Conservation (phyloP, 1,284 basidiomycete genomes). For the Microbotryomycetes sp. region DNA sequence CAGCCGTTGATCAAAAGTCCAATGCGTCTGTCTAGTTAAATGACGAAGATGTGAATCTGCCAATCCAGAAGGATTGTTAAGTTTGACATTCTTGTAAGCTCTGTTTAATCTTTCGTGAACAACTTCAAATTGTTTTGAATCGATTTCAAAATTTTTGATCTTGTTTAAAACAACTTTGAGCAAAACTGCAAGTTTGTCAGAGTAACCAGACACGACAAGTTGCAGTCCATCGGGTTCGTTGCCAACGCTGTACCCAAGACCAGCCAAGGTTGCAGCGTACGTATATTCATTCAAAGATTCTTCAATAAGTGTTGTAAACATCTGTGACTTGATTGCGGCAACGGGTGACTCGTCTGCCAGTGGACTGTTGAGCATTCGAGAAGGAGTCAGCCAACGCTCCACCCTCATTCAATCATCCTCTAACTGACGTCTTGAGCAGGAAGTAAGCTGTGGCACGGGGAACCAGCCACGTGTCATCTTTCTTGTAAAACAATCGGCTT, state of each 20-base stretch:
- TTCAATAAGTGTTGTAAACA: slow-evolving; percentile 78
- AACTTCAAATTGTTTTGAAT: slow-evolving; percentile 58
- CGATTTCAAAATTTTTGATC: slow-evolving; percentile 59
- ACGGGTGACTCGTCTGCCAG: slow-evolving; percentile 40
- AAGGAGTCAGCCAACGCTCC: background rate
- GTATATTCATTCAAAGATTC: slow-evolving; percentile 84
- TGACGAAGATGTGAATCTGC: slow-evolving; percentile 76
- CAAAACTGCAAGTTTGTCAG: slow-evolving; percentile 81
- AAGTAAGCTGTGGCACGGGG: slow-evolving; percentile 46
- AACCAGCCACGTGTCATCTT: slow-evolving; percentile 88
- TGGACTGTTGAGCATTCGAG: slow-evolving; percentile 31
- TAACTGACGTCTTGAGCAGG: slow-evolving; percentile 16
- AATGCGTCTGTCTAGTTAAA: slow-evolving; percentile 62
- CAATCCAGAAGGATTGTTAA: slow-evolving; percentile 63
- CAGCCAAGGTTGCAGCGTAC: slow-evolving; percentile 87
- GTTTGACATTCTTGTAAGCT: slow-evolving; percentile 50
- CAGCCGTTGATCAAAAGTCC: slow-evolving; percentile 77
- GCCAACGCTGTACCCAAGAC: slow-evolving; percentile 69
- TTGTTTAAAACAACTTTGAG: slow-evolving; percentile 66
- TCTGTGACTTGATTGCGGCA: slow-evolving; percentile 48
- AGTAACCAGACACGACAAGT: slow-evolving; percentile 68
- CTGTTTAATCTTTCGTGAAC: slow-evolving; percentile 68
- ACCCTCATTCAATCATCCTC: slow-evolving; percentile 11
- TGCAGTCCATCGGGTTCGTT: slow-evolving; percentile 62
- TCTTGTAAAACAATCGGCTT: slow-evolving; percentile 82